phyloP scores from a whole-genome alignment of 257 asterid species.

The Plantago major region DNA sequence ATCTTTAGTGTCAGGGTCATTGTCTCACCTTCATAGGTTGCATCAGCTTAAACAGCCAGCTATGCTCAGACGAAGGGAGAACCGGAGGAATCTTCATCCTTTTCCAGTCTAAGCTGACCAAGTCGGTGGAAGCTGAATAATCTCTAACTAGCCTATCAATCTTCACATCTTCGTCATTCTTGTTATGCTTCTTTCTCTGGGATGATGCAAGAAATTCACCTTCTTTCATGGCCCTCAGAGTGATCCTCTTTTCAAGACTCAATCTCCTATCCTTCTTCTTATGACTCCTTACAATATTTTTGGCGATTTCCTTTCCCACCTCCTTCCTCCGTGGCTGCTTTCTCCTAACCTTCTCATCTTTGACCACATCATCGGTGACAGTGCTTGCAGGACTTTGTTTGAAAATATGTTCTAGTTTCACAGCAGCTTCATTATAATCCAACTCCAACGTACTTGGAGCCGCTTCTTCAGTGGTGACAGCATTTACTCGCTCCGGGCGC shows the following conservation, averaged over 20 bases:
- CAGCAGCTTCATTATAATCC: constrained; percentile 84
- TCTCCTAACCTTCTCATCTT: constrained; percentile 33
- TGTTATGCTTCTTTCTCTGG: constrained; percentile 17
- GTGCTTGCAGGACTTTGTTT: constrained; percentile 42
- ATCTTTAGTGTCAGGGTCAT: no score
- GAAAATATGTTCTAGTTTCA: constrained; percentile 60
- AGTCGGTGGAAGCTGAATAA: constrained; percentile 52
- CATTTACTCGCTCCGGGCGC: constrained; percentile 46
- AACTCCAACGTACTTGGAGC: constrained; percentile 46
- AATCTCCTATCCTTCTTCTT: constrained; percentile 48
- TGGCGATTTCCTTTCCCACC: constrained; percentile 26
- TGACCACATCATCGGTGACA: constrained; percentile 36
- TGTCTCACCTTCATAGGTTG: constrained; percentile 74
- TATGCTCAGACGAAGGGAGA: constrained; percentile 69
- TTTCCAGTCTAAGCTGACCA: constrained; percentile 73
- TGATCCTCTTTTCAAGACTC: constrained; percentile 72
- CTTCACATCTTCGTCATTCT: constrained; percentile 42
- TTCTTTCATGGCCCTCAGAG: constrained; percentile 45
- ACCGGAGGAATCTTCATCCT: constrained; percentile 87
- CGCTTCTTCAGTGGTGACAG: constrained; percentile 44
- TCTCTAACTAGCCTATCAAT: constrained; percentile 66
- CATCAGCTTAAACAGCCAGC: constrained; percentile 77
- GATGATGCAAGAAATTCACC: constrained; percentile 31
- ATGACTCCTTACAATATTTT: constrained; percentile 41
- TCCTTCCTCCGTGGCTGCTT: constrained; percentile 43